A percentile compares a stretch with the other conserved stretches of the same genome.
Evolutionary conservation across 495 filamentous ascomycete species (phyloP).

Genomic region (Penicillium crystallinum): DNA sequence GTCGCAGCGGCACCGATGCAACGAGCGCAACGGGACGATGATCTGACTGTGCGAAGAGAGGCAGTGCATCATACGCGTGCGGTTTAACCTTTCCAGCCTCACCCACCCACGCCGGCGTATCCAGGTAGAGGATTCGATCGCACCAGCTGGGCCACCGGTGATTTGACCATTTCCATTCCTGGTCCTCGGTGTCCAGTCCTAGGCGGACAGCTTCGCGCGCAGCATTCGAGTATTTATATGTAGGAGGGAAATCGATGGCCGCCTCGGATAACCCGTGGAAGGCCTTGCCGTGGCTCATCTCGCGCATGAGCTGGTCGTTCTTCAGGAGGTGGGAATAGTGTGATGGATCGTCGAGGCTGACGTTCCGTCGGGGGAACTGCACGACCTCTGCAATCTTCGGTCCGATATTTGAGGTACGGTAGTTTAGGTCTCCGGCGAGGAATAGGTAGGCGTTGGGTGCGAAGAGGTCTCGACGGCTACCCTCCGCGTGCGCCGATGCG

Average conservation of each 20-base stretch:
- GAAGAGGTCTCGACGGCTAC: slow-evolving; percentile 53
- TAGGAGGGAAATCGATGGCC: slow-evolving; percentile 75
- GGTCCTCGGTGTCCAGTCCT: slow-evolving; percentile 23
- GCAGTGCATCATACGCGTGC: slow-evolving; percentile 64
- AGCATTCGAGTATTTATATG: slow-evolving; percentile 71
- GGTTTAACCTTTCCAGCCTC: slow-evolving; percentile 37
- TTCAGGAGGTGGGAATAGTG: slow-evolving; percentile 61
- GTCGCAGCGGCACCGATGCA: slow-evolving; percentile 49
- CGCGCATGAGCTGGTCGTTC: slow-evolving; percentile 70
- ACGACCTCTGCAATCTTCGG: slow-evolving; percentile 49
- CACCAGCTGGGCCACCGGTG: slow-evolving; percentile 93
- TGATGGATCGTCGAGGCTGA: slow-evolving; percentile 37
- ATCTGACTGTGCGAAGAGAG: slow-evolving; percentile 71
- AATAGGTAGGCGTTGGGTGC: slow-evolving; percentile 72
- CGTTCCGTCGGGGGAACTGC: slow-evolving; percentile 57
- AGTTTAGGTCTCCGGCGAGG: slow-evolving; percentile 89
- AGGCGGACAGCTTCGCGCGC: slow-evolving; percentile 35
- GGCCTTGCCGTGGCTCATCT: slow-evolving; percentile 57
- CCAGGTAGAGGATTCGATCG: slow-evolving; percentile 79
- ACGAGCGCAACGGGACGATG: slow-evolving; percentile 76
- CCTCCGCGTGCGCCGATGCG: slow-evolving; percentile 13
- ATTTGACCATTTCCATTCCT: slow-evolving; percentile 67
- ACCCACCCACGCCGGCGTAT: slow-evolving; percentile 49
- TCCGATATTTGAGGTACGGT: slow-evolving; percentile 63
- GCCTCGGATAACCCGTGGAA: slow-evolving; percentile 74